phyloP scores from a whole-genome alignment of 2,329 filamentous ascomycete species.

The Penicillium sumatraense region DNA sequence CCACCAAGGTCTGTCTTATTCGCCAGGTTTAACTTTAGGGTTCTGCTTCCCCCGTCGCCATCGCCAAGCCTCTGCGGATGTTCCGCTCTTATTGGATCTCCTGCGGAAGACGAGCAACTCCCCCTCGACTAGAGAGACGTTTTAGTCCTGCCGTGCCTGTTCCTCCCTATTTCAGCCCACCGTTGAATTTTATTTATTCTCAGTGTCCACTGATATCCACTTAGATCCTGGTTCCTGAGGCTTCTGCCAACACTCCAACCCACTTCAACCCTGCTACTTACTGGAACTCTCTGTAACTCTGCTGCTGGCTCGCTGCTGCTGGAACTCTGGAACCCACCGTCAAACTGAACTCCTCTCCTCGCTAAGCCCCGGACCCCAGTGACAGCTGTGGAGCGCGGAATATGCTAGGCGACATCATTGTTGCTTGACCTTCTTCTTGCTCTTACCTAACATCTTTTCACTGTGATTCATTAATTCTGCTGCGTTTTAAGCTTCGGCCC shows the following conservation, averaged over 20 bases:
- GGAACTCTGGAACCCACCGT: neutral
- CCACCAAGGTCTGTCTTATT: constrained; percentile 18
- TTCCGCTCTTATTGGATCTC: constrained; percentile 4
- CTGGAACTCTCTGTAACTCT: no score
- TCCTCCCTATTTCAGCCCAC: constrained; percentile 23
- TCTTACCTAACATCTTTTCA: constrained; percentile 20
- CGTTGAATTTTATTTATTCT: constrained; percentile 7
- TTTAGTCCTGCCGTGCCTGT: constrained; percentile 19
- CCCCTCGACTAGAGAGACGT: constrained; percentile 1
- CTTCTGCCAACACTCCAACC: neutral
- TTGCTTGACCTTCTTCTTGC: neutral
- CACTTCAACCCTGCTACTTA: neutral
- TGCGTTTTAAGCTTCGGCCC: constrained; percentile 17
- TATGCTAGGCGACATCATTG: constrained; percentile 5
- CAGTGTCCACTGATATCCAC: neutral
- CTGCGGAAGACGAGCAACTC: neutral
- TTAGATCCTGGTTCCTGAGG: neutral
- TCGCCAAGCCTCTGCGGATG: neutral
- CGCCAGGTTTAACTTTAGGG: constrained; percentile 21
- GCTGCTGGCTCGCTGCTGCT: no score
- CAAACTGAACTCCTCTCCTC: neutral
- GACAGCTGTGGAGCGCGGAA: constrained; percentile 15
- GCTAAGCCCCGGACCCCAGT: constrained; percentile 7
- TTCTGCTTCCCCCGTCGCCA: constrained; percentile 10
- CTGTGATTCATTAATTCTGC: constrained; percentile 13